These are phyloP conservation scores for Dichomitus squalens DNA, from an alignment of 1,284 basidiomycete species.

Conservation along the genomic window DNA sequence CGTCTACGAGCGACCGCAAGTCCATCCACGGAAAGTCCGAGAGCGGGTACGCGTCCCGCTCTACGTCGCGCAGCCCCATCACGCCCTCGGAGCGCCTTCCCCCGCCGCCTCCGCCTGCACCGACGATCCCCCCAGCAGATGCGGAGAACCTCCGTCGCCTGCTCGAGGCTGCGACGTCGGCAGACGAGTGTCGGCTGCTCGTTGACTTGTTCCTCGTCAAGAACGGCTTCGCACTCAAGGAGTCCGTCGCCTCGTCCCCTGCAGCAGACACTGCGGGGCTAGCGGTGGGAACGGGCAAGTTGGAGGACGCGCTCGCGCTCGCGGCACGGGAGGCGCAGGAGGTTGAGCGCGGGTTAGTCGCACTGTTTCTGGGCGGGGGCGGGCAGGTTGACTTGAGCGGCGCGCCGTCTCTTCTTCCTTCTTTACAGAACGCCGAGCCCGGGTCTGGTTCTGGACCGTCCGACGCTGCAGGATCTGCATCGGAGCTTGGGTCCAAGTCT, in stretches of 20 bases:
- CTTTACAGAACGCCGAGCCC: background rate
- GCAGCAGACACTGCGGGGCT: slow-evolving; percentile 3
- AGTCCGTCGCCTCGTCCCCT: background rate
- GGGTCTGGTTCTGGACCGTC: too few species aligned
- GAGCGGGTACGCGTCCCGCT: slow-evolving; percentile 24
- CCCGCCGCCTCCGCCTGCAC: slow-evolving; percentile 14
- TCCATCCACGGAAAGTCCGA: slow-evolving; percentile 18
- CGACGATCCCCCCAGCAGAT: slow-evolving; percentile 39
- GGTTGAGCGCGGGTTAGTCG: slow-evolving; percentile 33
- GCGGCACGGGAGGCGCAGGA: slow-evolving; percentile 24
- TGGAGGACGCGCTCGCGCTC: slow-evolving; percentile 18
- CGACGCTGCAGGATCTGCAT: too few species aligned
- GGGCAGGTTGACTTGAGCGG: slow-evolving; percentile 16
- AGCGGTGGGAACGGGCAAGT: slow-evolving; percentile 6
- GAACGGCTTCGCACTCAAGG: slow-evolving; percentile 43
- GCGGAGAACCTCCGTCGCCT: slow-evolving; percentile 70
- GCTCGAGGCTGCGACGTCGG: slow-evolving; percentile 71
- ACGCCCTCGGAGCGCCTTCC: slow-evolving; percentile 15
- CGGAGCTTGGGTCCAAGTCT: too few species aligned
- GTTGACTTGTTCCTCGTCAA: slow-evolving; percentile 79
- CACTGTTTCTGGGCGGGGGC: slow-evolving; percentile 31
- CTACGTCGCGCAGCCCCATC: slow-evolving; percentile 19
- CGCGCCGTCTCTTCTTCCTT: slow-evolving; percentile 3
- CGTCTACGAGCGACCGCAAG: slow-evolving; percentile 16
- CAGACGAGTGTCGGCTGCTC: slow-evolving; percentile 83